Evolutionary conservation across 495 filamentous ascomycete genomes (phyloP), one percentile per base, ranked within the genome.

Genomic region (Apiosordaria backusii): DNA sequence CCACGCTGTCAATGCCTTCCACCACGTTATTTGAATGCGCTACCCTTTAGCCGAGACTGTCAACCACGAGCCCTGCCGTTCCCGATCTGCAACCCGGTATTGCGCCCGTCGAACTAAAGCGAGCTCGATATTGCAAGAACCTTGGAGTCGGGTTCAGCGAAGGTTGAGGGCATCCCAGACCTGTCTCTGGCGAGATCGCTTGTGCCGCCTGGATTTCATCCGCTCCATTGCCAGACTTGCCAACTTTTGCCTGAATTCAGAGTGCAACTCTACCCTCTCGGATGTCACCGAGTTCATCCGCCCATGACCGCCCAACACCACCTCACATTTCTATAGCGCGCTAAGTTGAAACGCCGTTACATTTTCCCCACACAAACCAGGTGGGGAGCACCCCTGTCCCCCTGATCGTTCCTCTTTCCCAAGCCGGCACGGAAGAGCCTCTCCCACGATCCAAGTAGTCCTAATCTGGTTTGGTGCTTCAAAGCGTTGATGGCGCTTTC

Each of bases 111-210:
- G 27, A 52, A 64, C 35, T 66, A 60, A 66, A 62, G 25, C 29
- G n/a, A 18, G n/a, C 50, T 66, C 65, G 65, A 72, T 68, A 72
- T 72, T 68, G 68, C 66, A n/a, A 22, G 64, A 70, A 67, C 71
- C 68, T 58, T 70, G 66, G 64, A 5, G 22, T 61, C 62, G 71
- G 71, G 66, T 65, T 68, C 54, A 18, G 6, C 15, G 26, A 19
- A 61, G 57, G 57, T 57, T 27, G 64, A 68, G 26, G 21, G 9
- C 60, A 57, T 60, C 26, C 22, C n/a, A 19, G 23, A 50, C 29
- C 10, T 22, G 50, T 9, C 26, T 29, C 61, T 23, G 24, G 35
- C 58, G 25, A 23, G 18, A 13, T 26, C 22, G 10, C 61, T 45
- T 18, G 57, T n/a, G 57, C 18, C 21, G 16, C 50, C 22, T 16